phyloP scores from a whole-genome alignment of 2,329 filamentous ascomycete species.

The Aspergillus neotritici region DNA sequence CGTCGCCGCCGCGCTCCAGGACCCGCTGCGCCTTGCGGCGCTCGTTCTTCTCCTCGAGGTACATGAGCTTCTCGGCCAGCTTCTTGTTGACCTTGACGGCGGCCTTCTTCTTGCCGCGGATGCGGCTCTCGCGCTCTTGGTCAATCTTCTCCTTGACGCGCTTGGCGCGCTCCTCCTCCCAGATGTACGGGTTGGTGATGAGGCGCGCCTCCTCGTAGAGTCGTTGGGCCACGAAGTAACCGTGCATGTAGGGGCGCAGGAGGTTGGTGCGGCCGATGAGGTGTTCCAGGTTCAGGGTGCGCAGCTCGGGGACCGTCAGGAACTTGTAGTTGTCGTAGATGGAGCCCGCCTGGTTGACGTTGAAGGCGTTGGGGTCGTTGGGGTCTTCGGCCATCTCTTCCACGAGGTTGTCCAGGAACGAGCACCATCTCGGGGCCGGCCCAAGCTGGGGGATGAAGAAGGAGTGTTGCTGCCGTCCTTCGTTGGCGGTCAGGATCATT shows the following conservation, averaged over 20 bases:
- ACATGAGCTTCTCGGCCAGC: conserved; percentile 57
- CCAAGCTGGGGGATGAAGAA: conserved; percentile 94
- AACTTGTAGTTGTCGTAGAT: conserved; percentile 99
- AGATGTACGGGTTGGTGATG: conserved; percentile 89
- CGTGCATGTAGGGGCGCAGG: conserved; percentile 95
- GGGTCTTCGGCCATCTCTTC: conserved; percentile 93
- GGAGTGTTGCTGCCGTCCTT: conserved; percentile 88
- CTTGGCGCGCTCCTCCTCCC: conserved; percentile 87
- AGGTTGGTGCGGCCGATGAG: conserved; percentile 85
- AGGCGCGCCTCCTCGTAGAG: conserved; percentile 91
- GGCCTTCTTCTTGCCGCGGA: conserved; percentile 90
- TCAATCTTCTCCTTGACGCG: conserved; percentile 91
- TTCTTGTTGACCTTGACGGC: conserved; percentile 77
- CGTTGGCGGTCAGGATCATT: conserved; percentile 95
- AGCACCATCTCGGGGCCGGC: conserved; percentile 90
- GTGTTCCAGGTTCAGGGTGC: conserved; percentile 78
- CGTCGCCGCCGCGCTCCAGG: conserved; percentile 54
- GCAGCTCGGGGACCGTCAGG: conserved; percentile 79
- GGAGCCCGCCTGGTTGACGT: conserved; percentile 51
- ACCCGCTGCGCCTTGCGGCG: conserved; percentile 41
- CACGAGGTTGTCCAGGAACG: conserved; percentile 93
- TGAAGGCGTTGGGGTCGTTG: conserved; percentile 55
- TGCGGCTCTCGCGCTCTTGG: conserved; percentile 91
- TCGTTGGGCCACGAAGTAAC: conserved; percentile 93
- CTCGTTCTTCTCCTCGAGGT: conserved; percentile 54